These are phyloP conservation scores for Narthecium ossifragum DNA, from an alignment of 106 monocot genomes.

Conservation along the genomic window DNA sequence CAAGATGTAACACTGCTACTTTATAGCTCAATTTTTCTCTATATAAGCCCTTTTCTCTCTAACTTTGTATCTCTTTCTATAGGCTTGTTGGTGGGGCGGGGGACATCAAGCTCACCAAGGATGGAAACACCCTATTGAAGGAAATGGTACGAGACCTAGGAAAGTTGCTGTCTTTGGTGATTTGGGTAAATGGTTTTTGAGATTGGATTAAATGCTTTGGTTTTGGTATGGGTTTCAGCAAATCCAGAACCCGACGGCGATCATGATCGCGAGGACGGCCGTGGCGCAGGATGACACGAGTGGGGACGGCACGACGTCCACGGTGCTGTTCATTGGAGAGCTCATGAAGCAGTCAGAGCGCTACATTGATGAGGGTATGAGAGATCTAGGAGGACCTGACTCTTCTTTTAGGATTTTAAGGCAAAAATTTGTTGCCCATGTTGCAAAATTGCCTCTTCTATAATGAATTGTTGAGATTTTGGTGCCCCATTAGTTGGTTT, in stretches of 20 bases:
- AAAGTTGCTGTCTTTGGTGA: not conserved
- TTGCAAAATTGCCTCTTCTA: too few species aligned
- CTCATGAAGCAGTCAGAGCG: slow-evolving; percentile 97
- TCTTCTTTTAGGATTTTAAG: too few species aligned
- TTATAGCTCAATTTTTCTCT: not conserved
- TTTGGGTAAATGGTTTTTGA: not conserved
- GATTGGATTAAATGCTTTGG: slow-evolving; percentile 1
- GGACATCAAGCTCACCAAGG: slow-evolving; percentile 90
- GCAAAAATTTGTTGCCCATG: too few species aligned
- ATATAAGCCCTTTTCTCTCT: not conserved
- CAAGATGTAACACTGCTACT: slow-evolving; percentile 57
- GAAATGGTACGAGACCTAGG: too few species aligned
- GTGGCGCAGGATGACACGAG: slow-evolving; percentile 87
- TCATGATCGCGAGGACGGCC: slow-evolving; percentile 93
- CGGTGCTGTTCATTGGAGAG: slow-evolving; percentile 93
- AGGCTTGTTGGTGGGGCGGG: slow-evolving; percentile 94
- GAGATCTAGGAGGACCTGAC: too few species aligned
- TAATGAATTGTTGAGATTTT: too few species aligned
- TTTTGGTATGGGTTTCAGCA: slow-evolving; percentile 34
- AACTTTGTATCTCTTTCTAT: not conserved
- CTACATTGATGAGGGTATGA: slow-evolving; percentile 86
- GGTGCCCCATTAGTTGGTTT: too few species aligned
- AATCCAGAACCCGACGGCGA: slow-evolving; percentile 93
- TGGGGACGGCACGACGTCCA: slow-evolving; percentile 89
- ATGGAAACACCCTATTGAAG: slow-evolving; percentile 91